Conservation (phyloP, 331 rosid genomes). For the Malus hybrid region DNA sequence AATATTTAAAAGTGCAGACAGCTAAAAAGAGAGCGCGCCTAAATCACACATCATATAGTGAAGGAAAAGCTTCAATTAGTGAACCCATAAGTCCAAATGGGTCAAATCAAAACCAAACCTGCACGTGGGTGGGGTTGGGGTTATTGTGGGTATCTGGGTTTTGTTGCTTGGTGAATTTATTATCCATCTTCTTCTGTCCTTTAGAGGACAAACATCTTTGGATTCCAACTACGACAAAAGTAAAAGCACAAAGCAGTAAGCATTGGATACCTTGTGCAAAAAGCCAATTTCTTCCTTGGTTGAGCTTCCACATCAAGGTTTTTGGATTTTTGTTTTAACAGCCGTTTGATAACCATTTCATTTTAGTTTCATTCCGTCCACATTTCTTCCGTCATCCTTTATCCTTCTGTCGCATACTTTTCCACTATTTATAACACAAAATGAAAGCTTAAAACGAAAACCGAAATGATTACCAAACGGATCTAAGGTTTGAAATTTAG, state of each 20-base stretch:
- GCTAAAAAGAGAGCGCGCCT: too few relatives aligned
- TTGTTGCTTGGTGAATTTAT: background rate
- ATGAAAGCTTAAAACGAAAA: background rate
- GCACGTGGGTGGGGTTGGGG: constrained; percentile 21
- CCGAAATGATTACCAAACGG: background rate
- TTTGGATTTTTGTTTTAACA: background rate
- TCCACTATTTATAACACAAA: background rate
- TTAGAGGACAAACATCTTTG: constrained; percentile 3
- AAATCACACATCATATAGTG: too few relatives aligned
- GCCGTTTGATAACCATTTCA: too few relatives aligned
- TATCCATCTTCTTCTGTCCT: background rate
- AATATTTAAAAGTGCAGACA: too few relatives aligned
- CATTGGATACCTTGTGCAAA: constrained; percentile 3
- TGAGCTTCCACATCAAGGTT: too few relatives aligned
- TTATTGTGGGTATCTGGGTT: background rate
- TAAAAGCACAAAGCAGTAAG: background rate
- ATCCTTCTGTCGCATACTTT: background rate
- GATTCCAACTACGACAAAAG: constrained; percentile 9
- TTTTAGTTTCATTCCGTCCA: background rate
- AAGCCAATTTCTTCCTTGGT: too few relatives aligned
- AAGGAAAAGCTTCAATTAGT: background rate
- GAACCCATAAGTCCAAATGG: background rate
- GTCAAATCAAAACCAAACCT: constrained; percentile 9
- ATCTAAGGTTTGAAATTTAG: background rate
- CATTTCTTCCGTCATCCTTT: background rate